phyloP scores from a whole-genome alignment of 345 rosid species.

The Arabis hirsuta region DNA sequence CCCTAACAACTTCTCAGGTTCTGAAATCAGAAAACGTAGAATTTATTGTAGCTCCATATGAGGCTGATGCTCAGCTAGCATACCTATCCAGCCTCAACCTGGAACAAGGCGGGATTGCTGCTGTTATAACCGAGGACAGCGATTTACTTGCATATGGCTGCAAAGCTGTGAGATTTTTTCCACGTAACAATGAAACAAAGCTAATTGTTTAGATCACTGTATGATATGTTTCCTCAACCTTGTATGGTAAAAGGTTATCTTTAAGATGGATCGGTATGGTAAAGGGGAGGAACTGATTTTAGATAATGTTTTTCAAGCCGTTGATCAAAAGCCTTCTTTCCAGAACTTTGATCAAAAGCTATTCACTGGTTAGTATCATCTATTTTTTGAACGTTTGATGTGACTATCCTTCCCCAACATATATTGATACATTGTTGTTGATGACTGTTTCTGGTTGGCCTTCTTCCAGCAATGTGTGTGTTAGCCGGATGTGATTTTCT shows the following conservation, averaged over 20 bases:
- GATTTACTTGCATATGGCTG: slow-evolving; percentile 89
- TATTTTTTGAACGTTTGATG: not conserved
- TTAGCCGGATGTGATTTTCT: slow-evolving; percentile 97
- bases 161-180: slow-evolving; percentile 75
- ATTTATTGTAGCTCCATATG: slow-evolving; percentile 92
- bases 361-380: slow-evolving; percentile 58
- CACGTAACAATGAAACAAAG: not conserved
- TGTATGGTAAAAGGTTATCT: slow-evolving; percentile 56
- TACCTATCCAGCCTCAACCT: slow-evolving; percentile 66
- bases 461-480: slow-evolving; percentile 79
- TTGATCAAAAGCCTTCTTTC: slow-evolving; percentile 63
- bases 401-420: not conserved
- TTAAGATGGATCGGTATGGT: slow-evolving; percentile 91
- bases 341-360: slow-evolving; percentile 58
- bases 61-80: slow-evolving; percentile 97
- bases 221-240: slow-evolving; percentile 37
- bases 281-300: slow-evolving; percentile 75
- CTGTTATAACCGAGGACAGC: slow-evolving; percentile 91
- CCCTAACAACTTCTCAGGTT: slow-evolving; percentile 53
- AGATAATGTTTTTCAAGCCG: slow-evolving; percentile 62
- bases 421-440: slow-evolving; percentile 3
- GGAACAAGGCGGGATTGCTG: slow-evolving; percentile 74
- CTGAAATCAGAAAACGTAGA: slow-evolving; percentile 75
- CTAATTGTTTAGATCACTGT: slow-evolving; percentile 31
- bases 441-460: slow-evolving; percentile 30